Evolutionary conservation across 2,329 filamentous ascomycete species (phyloP).

Genomic region (Aspergillus unguis): DNA sequence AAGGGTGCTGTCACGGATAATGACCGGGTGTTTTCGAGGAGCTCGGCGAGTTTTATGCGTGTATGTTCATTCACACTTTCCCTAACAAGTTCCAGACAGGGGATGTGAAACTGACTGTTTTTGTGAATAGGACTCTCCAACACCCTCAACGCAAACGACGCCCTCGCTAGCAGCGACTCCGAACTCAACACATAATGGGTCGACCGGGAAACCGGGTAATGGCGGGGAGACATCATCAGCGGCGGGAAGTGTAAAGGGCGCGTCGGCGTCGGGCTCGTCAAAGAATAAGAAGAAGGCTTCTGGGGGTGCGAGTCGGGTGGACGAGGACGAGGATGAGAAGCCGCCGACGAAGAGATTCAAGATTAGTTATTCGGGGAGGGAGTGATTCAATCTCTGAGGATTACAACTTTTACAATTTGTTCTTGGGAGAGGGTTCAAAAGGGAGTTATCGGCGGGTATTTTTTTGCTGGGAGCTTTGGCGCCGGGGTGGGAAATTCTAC

Average conservation of each 20-base stretch:
- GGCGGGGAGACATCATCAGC: constrained; percentile 24
- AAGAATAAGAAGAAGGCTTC: constrained; percentile 43
- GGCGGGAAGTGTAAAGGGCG: constrained; percentile 31
- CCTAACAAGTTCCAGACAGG: background rate
- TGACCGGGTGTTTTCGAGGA: constrained; percentile 49
- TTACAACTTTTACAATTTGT: background rate
- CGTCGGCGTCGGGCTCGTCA: constrained; percentile 30
- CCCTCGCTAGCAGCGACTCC: constrained; percentile 48
- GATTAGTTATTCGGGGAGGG: constrained; percentile 44
- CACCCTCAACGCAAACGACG: constrained; percentile 45
- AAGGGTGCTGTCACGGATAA: constrained; percentile 45
- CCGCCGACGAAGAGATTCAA: constrained; percentile 44
- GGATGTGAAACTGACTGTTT: background rate
- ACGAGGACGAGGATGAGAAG: constrained; percentile 36
- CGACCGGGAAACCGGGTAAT: constrained; percentile 27
- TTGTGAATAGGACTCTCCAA: constrained; percentile 38
- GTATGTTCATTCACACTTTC: constrained; percentile 23
- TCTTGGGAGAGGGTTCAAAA: background rate
- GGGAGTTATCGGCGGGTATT: background rate
- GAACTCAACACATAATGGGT: constrained; percentile 35
- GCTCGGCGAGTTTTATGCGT: constrained; percentile 48
- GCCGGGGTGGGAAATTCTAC: background rate
- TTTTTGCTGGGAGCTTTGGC: background rate
- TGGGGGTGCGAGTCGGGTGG: constrained; percentile 25
- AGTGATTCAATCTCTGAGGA: constrained; percentile 24